phyloP scores from a whole-genome alignment of 106 monocot genomes.

The Allium fistulosum region DNA sequence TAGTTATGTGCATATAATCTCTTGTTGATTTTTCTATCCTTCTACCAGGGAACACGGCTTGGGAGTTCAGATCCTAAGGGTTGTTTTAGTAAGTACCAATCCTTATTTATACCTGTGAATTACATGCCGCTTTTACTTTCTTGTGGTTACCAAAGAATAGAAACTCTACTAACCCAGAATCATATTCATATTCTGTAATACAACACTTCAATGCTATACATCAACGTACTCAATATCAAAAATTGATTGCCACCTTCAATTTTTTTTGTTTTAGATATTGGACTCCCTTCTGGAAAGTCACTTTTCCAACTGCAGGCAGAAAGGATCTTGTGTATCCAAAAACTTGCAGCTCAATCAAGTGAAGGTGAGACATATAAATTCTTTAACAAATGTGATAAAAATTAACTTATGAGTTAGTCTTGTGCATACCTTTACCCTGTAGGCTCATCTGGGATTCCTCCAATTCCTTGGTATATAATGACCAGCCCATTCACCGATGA shows the following conservation, averaged over 20 bases:
- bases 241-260: not conserved
- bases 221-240: too few species aligned
- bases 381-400: not conserved
- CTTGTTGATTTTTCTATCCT: too few species aligned
- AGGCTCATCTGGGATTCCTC: conserved; percentile 33
- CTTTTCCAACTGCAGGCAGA: conserved; percentile 99
- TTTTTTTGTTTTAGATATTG: conserved; percentile 57
- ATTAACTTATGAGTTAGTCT: too few species aligned
- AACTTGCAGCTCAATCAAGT: conserved; percentile 75
- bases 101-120: not conserved
- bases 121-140: not conserved
- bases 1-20: too few species aligned
- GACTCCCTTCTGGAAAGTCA: conserved; percentile 95
- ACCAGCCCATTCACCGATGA: conserved; percentile 98
- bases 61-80: conserved; percentile 99
- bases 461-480: conserved; percentile 99
- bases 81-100: conserved; percentile 86
- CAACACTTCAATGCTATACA: too few species aligned
- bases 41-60: conserved; percentile 78
- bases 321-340: conserved; percentile 79
- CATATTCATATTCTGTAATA: too few species aligned
- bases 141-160: not conserved
- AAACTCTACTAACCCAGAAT: too few species aligned
- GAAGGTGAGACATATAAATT: conserved; percentile 43
- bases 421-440: not conserved